Percentiles rank a stretch among this genome's conserved stretches.
These are phyloP conservation scores for Blastobotrys buckinghamii DNA, from an alignment of 1,139 yeast species.

Conservation along the genomic window DNA sequence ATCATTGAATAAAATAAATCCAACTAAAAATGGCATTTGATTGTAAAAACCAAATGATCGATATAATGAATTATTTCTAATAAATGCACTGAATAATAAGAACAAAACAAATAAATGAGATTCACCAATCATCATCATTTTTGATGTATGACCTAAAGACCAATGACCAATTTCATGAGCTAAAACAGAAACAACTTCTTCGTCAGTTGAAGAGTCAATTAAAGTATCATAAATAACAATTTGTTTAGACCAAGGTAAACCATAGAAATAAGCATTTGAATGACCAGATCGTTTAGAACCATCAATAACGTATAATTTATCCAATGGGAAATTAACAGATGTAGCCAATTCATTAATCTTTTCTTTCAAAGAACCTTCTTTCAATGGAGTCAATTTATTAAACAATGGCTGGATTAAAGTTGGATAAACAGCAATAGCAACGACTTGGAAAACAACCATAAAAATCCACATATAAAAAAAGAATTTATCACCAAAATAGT, in stretches of 20 bases:
- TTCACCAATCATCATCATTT: conserved; percentile 60
- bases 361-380: conserved; percentile 79
- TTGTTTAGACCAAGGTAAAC: conserved; percentile 94
- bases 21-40: conserved; percentile 67
- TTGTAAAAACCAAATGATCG: conserved; percentile 67
- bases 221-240: conserved; percentile 90
- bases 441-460: conserved; percentile 62
- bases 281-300: conserved; percentile 95
- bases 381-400: conserved; percentile 84
- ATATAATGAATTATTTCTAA: conserved; percentile 72
- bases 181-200: conserved; percentile 86
- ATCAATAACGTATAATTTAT: conserved; percentile 79
- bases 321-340: conserved; percentile 75
- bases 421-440: conserved; percentile 67
- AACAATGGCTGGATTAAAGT: conserved; percentile 85
- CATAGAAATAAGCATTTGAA: conserved; percentile 93
- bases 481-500: conserved; percentile 71
- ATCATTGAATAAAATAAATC: conserved; percentile 60
- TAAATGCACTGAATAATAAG: conserved; percentile 69
- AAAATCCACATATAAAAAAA: conserved; percentile 73
- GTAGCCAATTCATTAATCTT: conserved; percentile 77
- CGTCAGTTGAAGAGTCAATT: conserved; percentile 67
- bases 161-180: conserved; percentile 99
- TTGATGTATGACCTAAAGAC: conserved; percentile 80
- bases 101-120: conserved; percentile 59